Conservation (phyloP, 805 yeast species). For the Blastobotrys americana region DNA sequence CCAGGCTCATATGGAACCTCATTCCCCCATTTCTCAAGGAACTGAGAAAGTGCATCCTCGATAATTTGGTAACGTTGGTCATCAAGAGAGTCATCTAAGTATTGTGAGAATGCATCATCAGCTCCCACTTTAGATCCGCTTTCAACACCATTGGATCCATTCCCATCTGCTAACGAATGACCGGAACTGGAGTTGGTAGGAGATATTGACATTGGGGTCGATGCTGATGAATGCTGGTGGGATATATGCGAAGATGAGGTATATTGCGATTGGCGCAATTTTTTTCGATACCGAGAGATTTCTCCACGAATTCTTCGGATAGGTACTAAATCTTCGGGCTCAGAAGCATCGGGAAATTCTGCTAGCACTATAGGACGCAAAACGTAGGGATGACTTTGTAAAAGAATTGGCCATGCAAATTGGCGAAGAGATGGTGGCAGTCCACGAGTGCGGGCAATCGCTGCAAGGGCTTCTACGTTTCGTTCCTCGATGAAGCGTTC, state of each 20-base stretch:
- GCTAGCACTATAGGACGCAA: conserved; percentile 64
- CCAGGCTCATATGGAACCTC: conserved; percentile 74
- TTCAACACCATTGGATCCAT: neutral
- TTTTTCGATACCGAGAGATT: conserved; percentile 23
- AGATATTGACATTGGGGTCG: conserved; percentile 9
- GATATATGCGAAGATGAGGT: conserved; percentile 8
- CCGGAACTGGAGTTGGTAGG: conserved; percentile 1
- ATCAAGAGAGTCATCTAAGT: conserved; percentile 15
- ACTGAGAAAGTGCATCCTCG: conserved; percentile 54
- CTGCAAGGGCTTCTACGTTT: conserved; percentile 70
- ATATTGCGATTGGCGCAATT: conserved; percentile 9
- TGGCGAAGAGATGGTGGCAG: conserved; percentile 75
- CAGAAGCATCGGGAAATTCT: conserved; percentile 32
- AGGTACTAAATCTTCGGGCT: conserved; percentile 21
- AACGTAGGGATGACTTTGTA: conserved; percentile 81
- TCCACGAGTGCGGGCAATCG: conserved; percentile 75
- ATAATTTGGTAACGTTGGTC: conserved; percentile 28
- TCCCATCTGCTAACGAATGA: neutral
- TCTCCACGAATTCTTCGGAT: conserved; percentile 29
- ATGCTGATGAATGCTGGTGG: conserved; percentile 6
- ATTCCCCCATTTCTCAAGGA: conserved; percentile 71
- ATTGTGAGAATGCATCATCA: conserved; percentile 10
- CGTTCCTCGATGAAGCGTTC: conserved; percentile 47
- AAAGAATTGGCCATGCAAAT: conserved; percentile 75
- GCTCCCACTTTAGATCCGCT: conserved; percentile 1